Evolutionary conservation across 2,329 filamentous ascomycete genomes (phyloP), one percentile per base, ranked within the genome.

Genomic region (Hymenoscyphus albidus): DNA sequence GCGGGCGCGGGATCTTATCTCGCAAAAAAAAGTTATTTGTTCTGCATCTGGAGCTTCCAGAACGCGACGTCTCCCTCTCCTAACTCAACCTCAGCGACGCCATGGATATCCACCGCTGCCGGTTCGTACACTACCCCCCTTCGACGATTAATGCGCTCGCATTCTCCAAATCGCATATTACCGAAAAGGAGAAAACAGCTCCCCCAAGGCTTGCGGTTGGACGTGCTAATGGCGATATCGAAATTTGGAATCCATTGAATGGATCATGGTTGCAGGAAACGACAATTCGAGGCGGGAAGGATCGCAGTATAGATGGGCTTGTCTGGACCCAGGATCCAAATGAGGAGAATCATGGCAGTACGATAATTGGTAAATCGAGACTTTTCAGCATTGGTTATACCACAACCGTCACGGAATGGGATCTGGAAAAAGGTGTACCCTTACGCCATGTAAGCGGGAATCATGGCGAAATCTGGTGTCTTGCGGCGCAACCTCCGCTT

Each of bases 371-470:
- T 62, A 89, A 85, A 71, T 83, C 95, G 73, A 87, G 95, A 65
- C 85, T 99, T 54, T 99, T 99, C 80, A 98, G 94, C 78, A 96
- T 97, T 74, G 94, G 94, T 64, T 96, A 95, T 76, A 96, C 93
- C 22, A 92, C 90, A 61, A 90, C 89, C 31, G 88, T 99, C 58
- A 97, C 93, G 0, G 95, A 99, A 78, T 99, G 95, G 95, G 90
- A 98, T 79, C 81, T 99, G 31, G 86, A 87, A 70, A 90, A 88
- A 68, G 92, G 91, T 14, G 83, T 86, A 63, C 91, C 93, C 12
- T 85, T 89, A 78, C 86, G 90, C 65, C 90, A 96, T 77, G 92
- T 92, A 18, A 93, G 91, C 72, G 95, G 94, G 57, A 96, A 96
- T 77, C 92, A 96, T 77, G 93, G 93, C 69, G 93, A 97, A 74